A percentile compares a stretch with the other conserved stretches of the same genome.
These are phyloP conservation scores for Ceratocystis destructans DNA, from an alignment of 2,329 filamentous ascomycete genomes.

Conservation along the genomic window DNA sequence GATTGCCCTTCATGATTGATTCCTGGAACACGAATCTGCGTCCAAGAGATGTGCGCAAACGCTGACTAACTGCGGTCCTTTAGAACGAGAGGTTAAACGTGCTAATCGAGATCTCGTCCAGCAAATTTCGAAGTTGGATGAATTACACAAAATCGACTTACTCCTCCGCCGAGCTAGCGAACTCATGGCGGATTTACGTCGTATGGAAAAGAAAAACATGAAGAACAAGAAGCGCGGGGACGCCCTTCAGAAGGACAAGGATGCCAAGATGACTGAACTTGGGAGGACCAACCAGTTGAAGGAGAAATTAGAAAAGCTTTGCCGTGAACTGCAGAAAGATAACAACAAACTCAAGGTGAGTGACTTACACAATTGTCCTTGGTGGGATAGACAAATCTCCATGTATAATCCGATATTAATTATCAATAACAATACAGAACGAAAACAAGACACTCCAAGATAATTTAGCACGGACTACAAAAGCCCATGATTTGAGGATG, in stretches of 20 bases:
- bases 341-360: conserved; percentile 95
- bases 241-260: conserved; percentile 90
- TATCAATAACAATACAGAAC: conserved; percentile 38
- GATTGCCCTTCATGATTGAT: not conserved
- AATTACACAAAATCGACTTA: conserved; percentile 79
- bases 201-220: conserved; percentile 80
- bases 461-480: conserved; percentile 66
- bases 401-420: not conserved
- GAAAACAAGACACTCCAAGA: conserved; percentile 89
- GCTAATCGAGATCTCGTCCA: conserved; percentile 82
- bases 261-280: conserved; percentile 73
- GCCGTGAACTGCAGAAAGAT: conserved; percentile 83
- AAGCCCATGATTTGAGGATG: conserved; percentile 73
- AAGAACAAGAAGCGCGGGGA: conserved; percentile 95
- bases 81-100: conserved; percentile 87
- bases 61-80: conserved; percentile 12
- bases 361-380: not conserved
- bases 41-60: not conserved
- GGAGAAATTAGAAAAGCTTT: conserved; percentile 93
- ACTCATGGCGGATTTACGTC: conserved; percentile 86
- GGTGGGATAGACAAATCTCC: not conserved
- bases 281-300: conserved; percentile 84
- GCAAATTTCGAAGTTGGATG: conserved; percentile 80
- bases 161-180: conserved; percentile 86
- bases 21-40: not conserved